These are phyloP conservation scores for Capsicum rhomboideum DNA, from an alignment of 257 asterid genomes.

Conservation along the genomic window DNA sequence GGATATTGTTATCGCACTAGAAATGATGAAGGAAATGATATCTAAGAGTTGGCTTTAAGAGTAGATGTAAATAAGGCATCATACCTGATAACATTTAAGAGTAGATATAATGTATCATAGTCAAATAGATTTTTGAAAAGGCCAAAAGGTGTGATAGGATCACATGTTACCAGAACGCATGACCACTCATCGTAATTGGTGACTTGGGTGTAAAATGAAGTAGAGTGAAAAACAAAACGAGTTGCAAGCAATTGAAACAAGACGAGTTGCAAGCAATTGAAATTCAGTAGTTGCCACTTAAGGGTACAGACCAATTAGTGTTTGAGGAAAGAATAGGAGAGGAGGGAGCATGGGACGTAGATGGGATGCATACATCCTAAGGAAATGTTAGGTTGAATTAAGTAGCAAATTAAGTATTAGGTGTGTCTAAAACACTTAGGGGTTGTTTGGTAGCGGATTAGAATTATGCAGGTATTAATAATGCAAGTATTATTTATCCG, in stretches of 20 bases:
- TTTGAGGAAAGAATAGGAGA: background rate
- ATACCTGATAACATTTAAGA: background rate
- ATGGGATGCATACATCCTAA: background rate
- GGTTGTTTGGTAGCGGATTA: too few relatives aligned
- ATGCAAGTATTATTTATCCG: too few relatives aligned
- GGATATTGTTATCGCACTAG: background rate
- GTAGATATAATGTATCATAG: background rate
- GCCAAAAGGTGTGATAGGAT: background rate
- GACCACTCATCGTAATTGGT: background rate
- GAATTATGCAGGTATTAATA: too few relatives aligned
- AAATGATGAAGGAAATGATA: background rate
- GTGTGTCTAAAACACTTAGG: background rate
- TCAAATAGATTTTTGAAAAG: background rate
- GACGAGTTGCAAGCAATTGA: background rate
- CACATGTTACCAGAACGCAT: background rate
- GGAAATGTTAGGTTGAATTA: background rate
- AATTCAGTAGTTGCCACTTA: background rate
- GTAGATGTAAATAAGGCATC: background rate
- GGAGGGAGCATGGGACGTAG: background rate
- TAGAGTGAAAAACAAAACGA: background rate
- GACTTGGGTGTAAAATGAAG: background rate
- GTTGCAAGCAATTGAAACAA: too few relatives aligned
- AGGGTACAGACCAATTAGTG: background rate
- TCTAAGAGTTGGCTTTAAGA: background rate
- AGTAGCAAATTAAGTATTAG: background rate